Percentiles rank a stretch among this genome's conserved stretches.
phyloP scores from a whole-genome alignment of 208 protist species.

The Sergeia podlipaevii region DNA sequence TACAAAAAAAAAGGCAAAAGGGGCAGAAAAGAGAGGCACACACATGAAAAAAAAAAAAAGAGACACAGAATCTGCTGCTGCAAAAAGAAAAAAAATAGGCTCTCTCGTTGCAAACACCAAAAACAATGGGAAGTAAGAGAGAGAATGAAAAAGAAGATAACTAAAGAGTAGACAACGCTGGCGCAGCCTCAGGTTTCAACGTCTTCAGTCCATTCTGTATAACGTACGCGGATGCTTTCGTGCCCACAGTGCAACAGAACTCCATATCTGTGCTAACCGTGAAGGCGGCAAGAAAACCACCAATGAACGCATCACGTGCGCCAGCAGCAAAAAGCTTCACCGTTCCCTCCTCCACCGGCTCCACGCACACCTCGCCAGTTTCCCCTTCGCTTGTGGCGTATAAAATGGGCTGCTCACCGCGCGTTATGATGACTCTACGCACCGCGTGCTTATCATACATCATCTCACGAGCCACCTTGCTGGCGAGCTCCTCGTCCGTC shows the following conservation, averaged over 20 bases:
- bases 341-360: slow-evolving; percentile 42
- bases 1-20: too few species aligned
- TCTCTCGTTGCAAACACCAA: not conserved
- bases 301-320: slow-evolving; percentile 92
- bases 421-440: slow-evolving; percentile 76
- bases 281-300: slow-evolving; percentile 83
- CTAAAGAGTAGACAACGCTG: not conserved
- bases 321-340: slow-evolving; percentile 84
- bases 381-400: slow-evolving; percentile 38
- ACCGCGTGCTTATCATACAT: slow-evolving; percentile 25
- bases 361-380: slow-evolving; percentile 25
- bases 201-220: slow-evolving; percentile 40
- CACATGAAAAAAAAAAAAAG: slow-evolving; percentile 8
- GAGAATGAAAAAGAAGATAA: slow-evolving; percentile 12
- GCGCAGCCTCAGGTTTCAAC: slow-evolving; percentile 12
- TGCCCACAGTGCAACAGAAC: slow-evolving; percentile 45
- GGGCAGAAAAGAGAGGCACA: too few species aligned
- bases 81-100: slow-evolving; percentile 11
- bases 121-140: not conserved
- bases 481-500: slow-evolving; percentile 13
- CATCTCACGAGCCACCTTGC: slow-evolving; percentile 24
- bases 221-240: slow-evolving; percentile 41
- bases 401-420: slow-evolving; percentile 70
- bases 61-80: not conserved
- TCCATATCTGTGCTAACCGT: slow-evolving; percentile 28